Evolutionary conservation across 1,284 basidiomycete genomes (phyloP).

Genomic region (Agaricales sp.): DNA sequence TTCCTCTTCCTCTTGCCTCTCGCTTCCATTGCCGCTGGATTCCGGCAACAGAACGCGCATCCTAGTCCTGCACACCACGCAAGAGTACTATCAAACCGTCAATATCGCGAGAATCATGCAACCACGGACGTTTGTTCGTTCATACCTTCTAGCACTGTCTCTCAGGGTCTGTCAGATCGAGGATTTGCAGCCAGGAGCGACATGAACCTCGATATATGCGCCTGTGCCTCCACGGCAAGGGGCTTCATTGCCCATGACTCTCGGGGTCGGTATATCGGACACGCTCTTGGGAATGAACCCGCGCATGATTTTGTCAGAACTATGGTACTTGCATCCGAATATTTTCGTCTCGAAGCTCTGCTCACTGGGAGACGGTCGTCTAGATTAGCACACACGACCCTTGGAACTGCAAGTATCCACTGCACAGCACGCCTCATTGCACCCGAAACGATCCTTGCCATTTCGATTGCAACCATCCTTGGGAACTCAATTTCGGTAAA

Average conservation of each 20-base stretch:
- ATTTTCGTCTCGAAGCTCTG: neutral
- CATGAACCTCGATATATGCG: conserved; percentile 1
- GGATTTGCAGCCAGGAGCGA: neutral
- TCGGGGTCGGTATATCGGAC: neutral
- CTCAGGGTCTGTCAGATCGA: neutral
- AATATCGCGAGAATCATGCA: neutral
- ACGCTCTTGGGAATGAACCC: neutral
- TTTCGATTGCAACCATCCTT: neutral
- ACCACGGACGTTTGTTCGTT: neutral
- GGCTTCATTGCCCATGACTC: neutral
- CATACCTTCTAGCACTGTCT: neutral
- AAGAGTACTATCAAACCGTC: neutral
- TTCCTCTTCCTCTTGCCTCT: neutral
- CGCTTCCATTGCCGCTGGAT: neutral
- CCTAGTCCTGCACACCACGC: neutral
- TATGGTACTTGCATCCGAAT: neutral
- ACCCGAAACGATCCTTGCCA: neutral
- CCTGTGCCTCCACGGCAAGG: neutral
- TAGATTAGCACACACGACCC: neutral
- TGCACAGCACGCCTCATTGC: neutral
- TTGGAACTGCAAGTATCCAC: neutral
- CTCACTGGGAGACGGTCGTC: neutral
- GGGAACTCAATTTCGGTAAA: neutral
- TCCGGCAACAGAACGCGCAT: neutral
- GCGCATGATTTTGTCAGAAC: neutral